Percentiles rank a stretch among this genome's conserved stretches.
Conservation (phyloP, 2,329 filamentous ascomycete genomes). For the Colletotrichum melonis region DNA sequence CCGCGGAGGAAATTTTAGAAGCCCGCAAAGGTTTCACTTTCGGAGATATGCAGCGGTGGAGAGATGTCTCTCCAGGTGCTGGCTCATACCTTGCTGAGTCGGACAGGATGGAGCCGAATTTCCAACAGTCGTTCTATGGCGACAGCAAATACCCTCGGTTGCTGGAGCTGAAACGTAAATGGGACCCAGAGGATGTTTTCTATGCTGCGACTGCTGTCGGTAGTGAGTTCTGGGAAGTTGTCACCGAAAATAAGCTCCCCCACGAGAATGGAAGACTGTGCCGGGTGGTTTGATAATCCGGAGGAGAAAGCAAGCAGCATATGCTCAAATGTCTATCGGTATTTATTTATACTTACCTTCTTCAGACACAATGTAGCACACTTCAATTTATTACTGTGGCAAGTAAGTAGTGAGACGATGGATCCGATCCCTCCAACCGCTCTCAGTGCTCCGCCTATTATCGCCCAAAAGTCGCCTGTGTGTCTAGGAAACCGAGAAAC, state of each 20-base stretch:
- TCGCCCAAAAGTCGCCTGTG: too few species aligned
- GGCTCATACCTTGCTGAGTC: conserved; percentile 46
- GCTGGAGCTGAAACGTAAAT: conserved; percentile 43
- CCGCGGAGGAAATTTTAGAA: conserved; percentile 15
- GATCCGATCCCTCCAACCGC: too few species aligned
- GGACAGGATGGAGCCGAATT: conserved; percentile 45
- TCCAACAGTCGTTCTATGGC: conserved; percentile 44
- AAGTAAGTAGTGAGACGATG: too few species aligned
- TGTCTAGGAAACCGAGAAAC: not conserved
- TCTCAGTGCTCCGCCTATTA: too few species aligned
- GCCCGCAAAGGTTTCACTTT: conserved; percentile 43
- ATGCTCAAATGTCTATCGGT: too few species aligned
- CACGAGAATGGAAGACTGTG: conserved; percentile 22
- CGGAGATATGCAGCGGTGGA: conserved; percentile 45
- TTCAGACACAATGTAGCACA: too few species aligned
- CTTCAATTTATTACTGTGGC: too few species aligned
- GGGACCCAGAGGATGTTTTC: conserved; percentile 44
- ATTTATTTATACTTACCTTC: too few species aligned
- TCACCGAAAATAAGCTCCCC: conserved; percentile 15
- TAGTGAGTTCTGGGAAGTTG: conserved; percentile 40
- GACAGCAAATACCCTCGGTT: conserved; percentile 41
- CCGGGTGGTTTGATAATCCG: not conserved
- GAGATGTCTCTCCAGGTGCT: conserved; percentile 40
- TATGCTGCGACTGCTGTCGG: conserved; percentile 43
- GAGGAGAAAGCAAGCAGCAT: not conserved